Evolutionary conservation across 139 green algal species (phyloP), one percentile per base, ranked within the genome.

Genomic region (Chlorella vulgaris): DNA sequence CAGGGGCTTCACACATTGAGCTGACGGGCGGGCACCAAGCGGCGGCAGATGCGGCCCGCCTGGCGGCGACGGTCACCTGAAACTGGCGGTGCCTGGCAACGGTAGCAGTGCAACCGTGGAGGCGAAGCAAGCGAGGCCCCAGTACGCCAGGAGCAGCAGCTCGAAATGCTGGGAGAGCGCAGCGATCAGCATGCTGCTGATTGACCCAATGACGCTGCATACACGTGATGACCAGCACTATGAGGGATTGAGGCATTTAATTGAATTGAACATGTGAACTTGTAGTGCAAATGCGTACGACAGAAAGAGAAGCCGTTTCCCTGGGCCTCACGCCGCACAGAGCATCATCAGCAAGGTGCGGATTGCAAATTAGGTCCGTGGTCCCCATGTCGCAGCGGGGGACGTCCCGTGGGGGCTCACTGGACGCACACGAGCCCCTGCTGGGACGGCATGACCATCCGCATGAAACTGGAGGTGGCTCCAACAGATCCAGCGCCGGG

Each of bases 91-190:
- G 0, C 89, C 35, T 10, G 86, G 86, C 13, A 91, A 1, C 0
- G 89, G 91, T 10, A 91, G 62, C 6, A 94, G 28, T 0, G 88
- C 90, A 0, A 92, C 42, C 0, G 90, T 58, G 0, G 92, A 89
- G 3, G 88, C 78, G 5, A 38, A 43, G 2, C 86, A 84, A 3
- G 88, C 86, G 1, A 93, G 84, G 2, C 81, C n/a, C 91, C 91
- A 94, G 73, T 90, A 94, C 0, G 83, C 42, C 0, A 66, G 40
- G 4, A 93, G 71, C 2, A 93, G 65, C 4, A 22, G 29, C 29
- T 75, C 60, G 6, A 84, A 83, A 24, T 75, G 76, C 24, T 66
- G 29, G 15, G 40, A 47, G 24, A 78, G 22, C 31, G 39, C 8
- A 5, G 47, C 31, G 24, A 65, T 1, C 55, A 65, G 28, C 55